phyloP scores from a whole-genome alignment of 2,329 filamentous ascomycete genomes.

The Alternaria alternata region DNA sequence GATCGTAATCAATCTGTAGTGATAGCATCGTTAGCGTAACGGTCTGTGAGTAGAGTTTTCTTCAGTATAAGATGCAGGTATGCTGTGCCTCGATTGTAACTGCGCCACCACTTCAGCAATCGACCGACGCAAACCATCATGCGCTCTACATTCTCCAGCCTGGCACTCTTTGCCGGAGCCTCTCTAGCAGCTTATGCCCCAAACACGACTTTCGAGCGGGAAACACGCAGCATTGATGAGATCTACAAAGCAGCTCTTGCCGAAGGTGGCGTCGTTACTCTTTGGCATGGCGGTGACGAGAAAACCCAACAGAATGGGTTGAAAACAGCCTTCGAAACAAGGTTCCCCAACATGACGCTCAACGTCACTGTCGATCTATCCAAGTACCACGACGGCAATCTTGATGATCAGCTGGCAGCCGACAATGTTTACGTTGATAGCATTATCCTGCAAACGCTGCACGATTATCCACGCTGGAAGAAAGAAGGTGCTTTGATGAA shows the following conservation, averaged over 20 bases:
- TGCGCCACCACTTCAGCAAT: background rate
- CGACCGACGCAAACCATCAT: background rate
- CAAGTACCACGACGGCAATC: slow-evolving; percentile 61
- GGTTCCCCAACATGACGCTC: slow-evolving; percentile 61
- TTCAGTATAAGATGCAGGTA: background rate
- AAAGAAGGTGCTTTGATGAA: slow-evolving; percentile 57
- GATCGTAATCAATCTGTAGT: background rate
- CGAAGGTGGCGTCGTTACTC: slow-evolving; percentile 57
- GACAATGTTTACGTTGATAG: slow-evolving; percentile 53
- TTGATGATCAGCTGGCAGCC: slow-evolving; percentile 58
- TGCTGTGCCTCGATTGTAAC: background rate
- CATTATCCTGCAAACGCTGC: slow-evolving; percentile 59
- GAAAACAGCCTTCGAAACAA: slow-evolving; percentile 56
- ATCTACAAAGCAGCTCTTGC: slow-evolving; percentile 60
- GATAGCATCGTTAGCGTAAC: background rate
- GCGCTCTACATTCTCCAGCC: slow-evolving; percentile 3
- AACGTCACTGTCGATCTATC: slow-evolving; percentile 65
- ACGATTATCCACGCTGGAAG: slow-evolving; percentile 64
- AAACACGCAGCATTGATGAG: slow-evolving; percentile 59
- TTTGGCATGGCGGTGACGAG: slow-evolving; percentile 62
- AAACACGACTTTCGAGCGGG: slow-evolving; percentile 24
- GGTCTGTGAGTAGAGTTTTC: background rate
- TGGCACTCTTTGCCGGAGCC: slow-evolving; percentile 6
- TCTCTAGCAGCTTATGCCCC: slow-evolving; percentile 1
- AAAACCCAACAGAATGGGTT: slow-evolving; percentile 50